A percentile compares a stretch with the other conserved stretches of the same genome.
Conservation (phyloP, 345 rosid species). For the Turnera subulata region DNA sequence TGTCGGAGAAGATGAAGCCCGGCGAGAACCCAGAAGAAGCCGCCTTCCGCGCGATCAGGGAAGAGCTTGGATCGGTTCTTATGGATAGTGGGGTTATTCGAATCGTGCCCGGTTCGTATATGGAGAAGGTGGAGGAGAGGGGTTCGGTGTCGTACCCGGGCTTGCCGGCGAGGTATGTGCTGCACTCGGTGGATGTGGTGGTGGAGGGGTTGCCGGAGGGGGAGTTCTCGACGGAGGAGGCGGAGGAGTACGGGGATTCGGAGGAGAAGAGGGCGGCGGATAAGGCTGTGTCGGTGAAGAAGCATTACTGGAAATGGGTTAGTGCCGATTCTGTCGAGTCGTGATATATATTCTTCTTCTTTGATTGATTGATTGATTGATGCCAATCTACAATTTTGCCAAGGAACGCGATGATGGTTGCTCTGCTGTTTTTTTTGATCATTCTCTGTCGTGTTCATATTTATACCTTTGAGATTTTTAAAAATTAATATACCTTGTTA, state of each 20-base stretch:
- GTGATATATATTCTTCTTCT: too few relatives aligned
- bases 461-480: not conserved
- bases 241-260: constrained; percentile 49
- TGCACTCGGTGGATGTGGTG: constrained; percentile 62
- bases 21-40: constrained; percentile 61
- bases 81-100: not conserved
- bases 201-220: constrained; percentile 86
- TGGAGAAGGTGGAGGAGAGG: constrained; percentile 61
- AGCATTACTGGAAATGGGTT: constrained; percentile 94
- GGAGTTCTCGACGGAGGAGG: constrained; percentile 68
- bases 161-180: constrained; percentile 64
- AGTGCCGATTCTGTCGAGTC: constrained; percentile 42
- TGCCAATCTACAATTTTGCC: too few relatives aligned
- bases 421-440: not conserved
- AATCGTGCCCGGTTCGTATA: constrained; percentile 55
- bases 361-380: too few relatives aligned
- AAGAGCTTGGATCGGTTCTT: constrained; percentile 69
- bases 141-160: constrained; percentile 80
- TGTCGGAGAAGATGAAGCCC: constrained; percentile 93
- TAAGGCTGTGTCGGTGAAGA: constrained; percentile 61
- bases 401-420: not conserved
- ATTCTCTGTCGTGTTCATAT: too few relatives aligned
- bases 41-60: constrained; percentile 61
- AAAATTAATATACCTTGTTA: not conserved
- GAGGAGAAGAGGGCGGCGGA: constrained; percentile 37